These are phyloP conservation scores for Bonia amplexicaulis DNA, from an alignment of 176 grass and related monocot species.

Conservation along the genomic window DNA sequence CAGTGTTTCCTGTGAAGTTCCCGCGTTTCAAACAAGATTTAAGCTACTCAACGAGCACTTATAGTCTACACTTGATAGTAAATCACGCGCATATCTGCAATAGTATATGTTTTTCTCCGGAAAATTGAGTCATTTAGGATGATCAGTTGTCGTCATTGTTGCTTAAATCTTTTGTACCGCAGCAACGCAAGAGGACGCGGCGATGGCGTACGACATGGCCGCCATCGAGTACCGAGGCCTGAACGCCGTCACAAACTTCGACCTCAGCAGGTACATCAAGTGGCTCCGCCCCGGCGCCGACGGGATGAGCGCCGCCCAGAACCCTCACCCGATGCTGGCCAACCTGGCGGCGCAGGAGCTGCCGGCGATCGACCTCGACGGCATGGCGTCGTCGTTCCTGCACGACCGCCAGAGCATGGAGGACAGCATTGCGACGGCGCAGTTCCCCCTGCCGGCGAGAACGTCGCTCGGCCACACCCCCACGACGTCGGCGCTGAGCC, in stretches of 20 bases:
- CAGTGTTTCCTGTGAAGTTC: neutral
- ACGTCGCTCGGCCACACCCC: constrained; percentile 8
- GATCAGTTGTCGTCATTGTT: neutral
- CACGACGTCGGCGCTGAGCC: constrained; percentile 42
- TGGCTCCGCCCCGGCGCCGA: constrained; percentile 49
- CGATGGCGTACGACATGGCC: constrained; percentile 92
- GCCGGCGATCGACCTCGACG: constrained; percentile 14
- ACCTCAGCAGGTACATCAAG: constrained; percentile 84
- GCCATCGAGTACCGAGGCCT: constrained; percentile 86
- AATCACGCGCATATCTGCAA: neutral
- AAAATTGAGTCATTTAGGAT: neutral
- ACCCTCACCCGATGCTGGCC: constrained; percentile 28
- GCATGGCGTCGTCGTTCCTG: constrained; percentile 24
- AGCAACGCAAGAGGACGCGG: constrained; percentile 94
- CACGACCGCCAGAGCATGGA: constrained; percentile 10
- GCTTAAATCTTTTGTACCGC: neutral
- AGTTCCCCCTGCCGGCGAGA: constrained; percentile 10
- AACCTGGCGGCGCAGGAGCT: constrained; percentile 17
- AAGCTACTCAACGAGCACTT: neutral
- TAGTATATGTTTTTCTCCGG: neutral
- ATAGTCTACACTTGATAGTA: neutral
- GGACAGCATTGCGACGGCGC: neutral
- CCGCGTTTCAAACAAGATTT: neutral
- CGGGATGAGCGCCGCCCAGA: neutral
- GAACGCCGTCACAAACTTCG: constrained; percentile 94